phyloP scores from a whole-genome alignment of 2,329 filamentous ascomycete species.

The Sporothrix pseudoabietina region DNA sequence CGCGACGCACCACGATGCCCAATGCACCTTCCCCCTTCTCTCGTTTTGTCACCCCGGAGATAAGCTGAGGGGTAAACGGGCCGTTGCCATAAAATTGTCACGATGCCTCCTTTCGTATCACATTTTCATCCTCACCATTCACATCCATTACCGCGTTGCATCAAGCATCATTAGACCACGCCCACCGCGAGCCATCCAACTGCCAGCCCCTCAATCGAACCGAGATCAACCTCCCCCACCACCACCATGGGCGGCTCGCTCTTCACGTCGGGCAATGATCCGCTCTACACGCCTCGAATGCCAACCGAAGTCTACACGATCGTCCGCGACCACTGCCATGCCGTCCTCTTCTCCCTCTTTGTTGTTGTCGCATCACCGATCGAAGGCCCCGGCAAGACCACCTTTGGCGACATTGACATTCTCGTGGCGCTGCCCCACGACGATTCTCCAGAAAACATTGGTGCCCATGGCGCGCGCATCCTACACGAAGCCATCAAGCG shows the following conservation, averaged over 20 bases:
- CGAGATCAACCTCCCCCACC: too few relatives aligned
- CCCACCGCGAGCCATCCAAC: too few relatives aligned
- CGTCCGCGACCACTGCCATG: conserved; percentile 51
- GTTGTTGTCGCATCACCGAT: conserved; percentile 60
- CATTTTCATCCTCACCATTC: neutral
- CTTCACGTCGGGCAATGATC: conserved; percentile 52
- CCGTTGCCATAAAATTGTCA: neutral
- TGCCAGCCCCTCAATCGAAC: too few relatives aligned
- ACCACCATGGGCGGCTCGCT: conserved; percentile 65
- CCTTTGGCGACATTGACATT: conserved; percentile 75
- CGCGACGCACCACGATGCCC: neutral
- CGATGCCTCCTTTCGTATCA: neutral
- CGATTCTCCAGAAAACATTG: neutral
- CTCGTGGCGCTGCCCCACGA: conserved; percentile 50
- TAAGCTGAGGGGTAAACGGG: neutral
- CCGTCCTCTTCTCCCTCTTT: conserved; percentile 56
- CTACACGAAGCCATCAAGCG: conserved; percentile 20
- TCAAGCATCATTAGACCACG: neutral
- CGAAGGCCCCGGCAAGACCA: conserved; percentile 68
- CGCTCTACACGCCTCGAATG: conserved; percentile 68
- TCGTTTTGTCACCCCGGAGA: neutral
- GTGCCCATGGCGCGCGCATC: neutral
- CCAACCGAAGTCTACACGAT: conserved; percentile 56
- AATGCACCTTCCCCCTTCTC: neutral
- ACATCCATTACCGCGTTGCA: neutral